Evolutionary conservation across 2,329 filamentous ascomycete genomes (phyloP), one percentile per base, ranked within the genome.

Genomic region (Aspergillus terreus): DNA sequence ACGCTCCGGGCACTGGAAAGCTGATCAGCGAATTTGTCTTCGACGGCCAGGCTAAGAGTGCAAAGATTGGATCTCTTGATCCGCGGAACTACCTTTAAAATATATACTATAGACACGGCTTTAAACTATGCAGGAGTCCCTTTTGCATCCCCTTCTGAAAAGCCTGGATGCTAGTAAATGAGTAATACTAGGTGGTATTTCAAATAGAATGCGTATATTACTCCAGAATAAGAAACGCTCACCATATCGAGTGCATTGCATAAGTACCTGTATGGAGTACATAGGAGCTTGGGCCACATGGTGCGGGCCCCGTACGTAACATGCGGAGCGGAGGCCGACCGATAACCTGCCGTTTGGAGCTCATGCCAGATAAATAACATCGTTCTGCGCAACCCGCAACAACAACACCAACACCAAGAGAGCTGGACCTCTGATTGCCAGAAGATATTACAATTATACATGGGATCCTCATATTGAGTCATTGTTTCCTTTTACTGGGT

Each of bases 1-100:
- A 99, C 73, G 90, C 85, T 0, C 92, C 92, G 1, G 94, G 81
- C 1, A 97, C 92, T 6, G 89, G 89, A 4, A 89, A 86, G 71
- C 69, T 92, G 36, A 86, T 94, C 76, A 86, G 87, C 35, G 88
- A 92, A 70, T 84, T 88, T 71, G 74, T 94, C 2, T 84, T 92
- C 62, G 88, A 92, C 49, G 88, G 88, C 0, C 71, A 75, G 53
- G 82, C 86, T 1, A 84, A 71, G 63, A 91, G 87, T 60, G 86
- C 87, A 4, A 78, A 85, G 55, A 78, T 91, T 27, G 75, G 75
- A 1, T 80, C 78, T 35, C 68, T 92, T 57, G 85, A 92, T 68
- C 89, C 88, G 1, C 79, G 80, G 60, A 82, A 78, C 59, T 84
- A 83, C 40, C 49, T 73, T 36, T 71, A 58, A 59, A 51, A 14